Percentiles rank a stretch among this genome's conserved stretches.
Conservation (phyloP, 495 filamentous ascomycete species). For the Penicillium bialowiezense region DNA sequence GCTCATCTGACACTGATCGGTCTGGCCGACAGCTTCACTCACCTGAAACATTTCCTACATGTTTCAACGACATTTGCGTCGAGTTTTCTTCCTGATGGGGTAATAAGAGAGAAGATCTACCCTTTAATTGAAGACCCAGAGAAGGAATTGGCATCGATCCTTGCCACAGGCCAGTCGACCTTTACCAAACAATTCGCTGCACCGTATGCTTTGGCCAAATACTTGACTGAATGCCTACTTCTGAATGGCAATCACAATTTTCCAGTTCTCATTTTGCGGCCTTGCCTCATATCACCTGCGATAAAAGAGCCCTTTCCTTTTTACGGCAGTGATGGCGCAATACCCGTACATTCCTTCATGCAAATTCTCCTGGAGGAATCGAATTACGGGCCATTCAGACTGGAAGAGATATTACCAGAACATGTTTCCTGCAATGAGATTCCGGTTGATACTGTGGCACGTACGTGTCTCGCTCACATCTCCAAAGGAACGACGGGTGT, state of each 20-base stretch:
- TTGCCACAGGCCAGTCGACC: slow-evolving; percentile 1
- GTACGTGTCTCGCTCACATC: slow-evolving; percentile 13
- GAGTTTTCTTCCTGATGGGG: slow-evolving; percentile 11
- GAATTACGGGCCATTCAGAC: not conserved
- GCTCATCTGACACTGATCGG: not conserved
- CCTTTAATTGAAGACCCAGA: not conserved
- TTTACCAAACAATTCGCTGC: slow-evolving; percentile 7
- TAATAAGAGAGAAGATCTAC: slow-evolving; percentile 12
- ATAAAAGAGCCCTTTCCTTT: slow-evolving; percentile 19
- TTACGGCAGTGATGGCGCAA: slow-evolving; percentile 12
- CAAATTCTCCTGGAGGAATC: not conserved
- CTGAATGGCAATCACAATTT: not conserved
- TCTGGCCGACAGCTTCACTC: slow-evolving; percentile 4
- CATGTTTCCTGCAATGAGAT: slow-evolving; percentile 12
- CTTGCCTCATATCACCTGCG: slow-evolving; percentile 17
- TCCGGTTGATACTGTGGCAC: slow-evolving; percentile 18
- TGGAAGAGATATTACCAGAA: not conserved
- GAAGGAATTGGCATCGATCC: slow-evolving; percentile 4
- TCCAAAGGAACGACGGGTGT: slow-evolving; percentile 6
- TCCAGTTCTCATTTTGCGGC: slow-evolving; percentile 17
- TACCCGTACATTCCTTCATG: slow-evolving; percentile 2
- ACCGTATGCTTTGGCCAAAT: slow-evolving; percentile 20
- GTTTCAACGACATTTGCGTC: slow-evolving; percentile 12
- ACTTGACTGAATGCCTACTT: slow-evolving; percentile 19
- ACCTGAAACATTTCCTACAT: slow-evolving; percentile 9